phyloP scores from a whole-genome alignment of 2,329 filamentous ascomycete genomes.

The Ceratocystis colombiana region DNA sequence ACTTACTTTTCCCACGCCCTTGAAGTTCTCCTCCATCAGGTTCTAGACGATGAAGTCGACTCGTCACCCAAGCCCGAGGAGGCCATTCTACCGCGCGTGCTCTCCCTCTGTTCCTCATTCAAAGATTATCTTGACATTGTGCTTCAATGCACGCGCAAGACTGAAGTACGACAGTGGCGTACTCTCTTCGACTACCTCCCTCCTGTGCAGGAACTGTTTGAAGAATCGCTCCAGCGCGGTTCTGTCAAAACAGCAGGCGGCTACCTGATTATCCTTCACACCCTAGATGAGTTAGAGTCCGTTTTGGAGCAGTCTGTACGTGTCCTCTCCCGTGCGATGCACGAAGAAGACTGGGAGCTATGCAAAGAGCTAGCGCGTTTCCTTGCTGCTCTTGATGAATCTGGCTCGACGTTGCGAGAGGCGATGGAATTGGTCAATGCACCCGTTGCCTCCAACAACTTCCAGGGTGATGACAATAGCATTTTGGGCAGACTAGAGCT shows the following conservation, averaged over 20 bases:
- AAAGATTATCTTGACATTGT: conserved; percentile 88
- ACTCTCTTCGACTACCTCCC: conserved; percentile 88
- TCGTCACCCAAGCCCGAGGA: conserved; percentile 51
- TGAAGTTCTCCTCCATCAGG: conserved; percentile 83
- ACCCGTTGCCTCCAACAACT: conserved; percentile 28
- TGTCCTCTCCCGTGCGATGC: conserved; percentile 68
- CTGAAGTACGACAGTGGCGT: conserved; percentile 87
- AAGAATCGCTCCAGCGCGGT: conserved; percentile 75
- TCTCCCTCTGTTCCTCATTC: conserved; percentile 59
- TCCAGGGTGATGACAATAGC: conserved; percentile 31
- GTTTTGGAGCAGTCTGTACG: conserved; percentile 70
- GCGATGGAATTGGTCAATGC: conserved; percentile 55
- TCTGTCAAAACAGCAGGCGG: conserved; percentile 91
- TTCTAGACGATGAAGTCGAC: conserved; percentile 90
- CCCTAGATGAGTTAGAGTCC: conserved; percentile 57
- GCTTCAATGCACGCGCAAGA: conserved; percentile 94
- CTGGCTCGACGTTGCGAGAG: conserved; percentile 65
- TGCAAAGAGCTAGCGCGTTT: conserved; percentile 95
- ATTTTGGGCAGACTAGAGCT: conserved; percentile 20
- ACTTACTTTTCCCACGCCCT: conserved; percentile 89
- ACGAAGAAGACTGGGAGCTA: conserved; percentile 84
- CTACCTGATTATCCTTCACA: conserved; percentile 90
- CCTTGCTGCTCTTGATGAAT: conserved; percentile 80
- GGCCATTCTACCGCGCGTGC: conserved; percentile 53
- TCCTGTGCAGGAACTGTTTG: conserved; percentile 82